phyloP scores from a whole-genome alignment of 352 stramenopile species.

The Pythium biforme region DNA sequence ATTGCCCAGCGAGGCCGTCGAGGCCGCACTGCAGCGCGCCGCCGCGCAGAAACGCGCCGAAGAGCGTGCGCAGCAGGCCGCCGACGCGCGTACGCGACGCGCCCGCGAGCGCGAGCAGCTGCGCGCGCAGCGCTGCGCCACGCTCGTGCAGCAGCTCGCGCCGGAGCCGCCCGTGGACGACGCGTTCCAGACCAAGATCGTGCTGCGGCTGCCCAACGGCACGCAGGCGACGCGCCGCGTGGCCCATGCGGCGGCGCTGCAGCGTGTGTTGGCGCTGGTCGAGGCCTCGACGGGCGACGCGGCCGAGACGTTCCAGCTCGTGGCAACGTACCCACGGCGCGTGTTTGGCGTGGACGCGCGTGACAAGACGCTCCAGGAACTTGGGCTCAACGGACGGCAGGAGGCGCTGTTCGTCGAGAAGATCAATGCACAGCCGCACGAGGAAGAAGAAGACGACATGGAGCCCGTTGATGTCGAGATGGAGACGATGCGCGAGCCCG shows the following conservation, averaged over 20 bases:
- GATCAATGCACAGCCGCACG: background rate
- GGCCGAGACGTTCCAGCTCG: conserved; percentile 42
- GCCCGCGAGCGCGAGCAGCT: conserved; percentile 44
- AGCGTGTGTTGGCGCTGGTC: conserved; percentile 47
- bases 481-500: conserved; percentile 26
- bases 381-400: conserved; percentile 55
- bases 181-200: conserved; percentile 42
- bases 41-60: conserved; percentile 31
- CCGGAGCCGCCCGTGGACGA: conserved; percentile 46
- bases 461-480: background rate
- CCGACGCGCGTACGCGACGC: background rate
- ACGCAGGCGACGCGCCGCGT: conserved; percentile 49
- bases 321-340: conserved; percentile 59
- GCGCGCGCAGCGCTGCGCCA: background rate
- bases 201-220: conserved; percentile 48
- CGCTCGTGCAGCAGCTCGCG: background rate
- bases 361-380: conserved; percentile 46
- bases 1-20: conserved; percentile 59
- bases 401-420: conserved; percentile 68
- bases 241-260: conserved; percentile 32
- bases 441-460: background rate
- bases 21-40: conserved; percentile 39
- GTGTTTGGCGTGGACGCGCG: conserved; percentile 43
- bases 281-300: conserved; percentile 54
- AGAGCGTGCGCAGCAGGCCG: conserved; percentile 16